phyloP scores from a whole-genome alignment of 805 yeast species.

The Cyberlindnera bimundalis region DNA sequence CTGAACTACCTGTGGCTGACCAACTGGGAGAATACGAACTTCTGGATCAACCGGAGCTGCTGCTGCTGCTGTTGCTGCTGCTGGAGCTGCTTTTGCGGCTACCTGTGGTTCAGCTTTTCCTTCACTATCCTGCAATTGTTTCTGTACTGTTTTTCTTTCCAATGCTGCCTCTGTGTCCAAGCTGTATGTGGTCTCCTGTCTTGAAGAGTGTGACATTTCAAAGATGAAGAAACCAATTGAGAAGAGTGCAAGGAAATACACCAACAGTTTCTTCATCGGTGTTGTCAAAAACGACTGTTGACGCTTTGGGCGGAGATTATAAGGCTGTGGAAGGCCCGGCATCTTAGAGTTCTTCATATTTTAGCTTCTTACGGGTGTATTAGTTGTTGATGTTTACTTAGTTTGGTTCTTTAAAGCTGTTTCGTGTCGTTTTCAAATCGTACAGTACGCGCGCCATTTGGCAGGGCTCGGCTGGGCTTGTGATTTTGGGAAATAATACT shows the following conservation, averaged over 20 bases:
- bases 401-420: too few relatives aligned
- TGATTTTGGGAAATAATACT: too few relatives aligned
- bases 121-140: neutral
- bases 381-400: too few relatives aligned
- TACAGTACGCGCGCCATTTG: too few relatives aligned
- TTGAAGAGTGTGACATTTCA: constrained; percentile 23
- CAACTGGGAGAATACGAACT: constrained; percentile 9
- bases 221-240: constrained; percentile 33
- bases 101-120: neutral
- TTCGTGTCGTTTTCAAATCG: too few relatives aligned
- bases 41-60: neutral
- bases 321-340: constrained; percentile 42
- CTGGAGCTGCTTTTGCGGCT: neutral
- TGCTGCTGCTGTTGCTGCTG: neutral
- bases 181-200: constrained; percentile 21
- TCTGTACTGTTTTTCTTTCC: constrained; percentile 1
- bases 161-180: constrained; percentile 22
- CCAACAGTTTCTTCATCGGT: constrained; percentile 43
- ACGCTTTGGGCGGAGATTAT: constrained; percentile 31
- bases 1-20: constrained; percentile 9
- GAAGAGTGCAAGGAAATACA: constrained; percentile 34
- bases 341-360: constrained; percentile 33
- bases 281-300: constrained; percentile 37
- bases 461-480: too few relatives aligned
- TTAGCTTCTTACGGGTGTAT: neutral